These are phyloP conservation scores for Eucalyptus cloeziana DNA, from an alignment of 345 rosid genomes.

Conservation along the genomic window DNA sequence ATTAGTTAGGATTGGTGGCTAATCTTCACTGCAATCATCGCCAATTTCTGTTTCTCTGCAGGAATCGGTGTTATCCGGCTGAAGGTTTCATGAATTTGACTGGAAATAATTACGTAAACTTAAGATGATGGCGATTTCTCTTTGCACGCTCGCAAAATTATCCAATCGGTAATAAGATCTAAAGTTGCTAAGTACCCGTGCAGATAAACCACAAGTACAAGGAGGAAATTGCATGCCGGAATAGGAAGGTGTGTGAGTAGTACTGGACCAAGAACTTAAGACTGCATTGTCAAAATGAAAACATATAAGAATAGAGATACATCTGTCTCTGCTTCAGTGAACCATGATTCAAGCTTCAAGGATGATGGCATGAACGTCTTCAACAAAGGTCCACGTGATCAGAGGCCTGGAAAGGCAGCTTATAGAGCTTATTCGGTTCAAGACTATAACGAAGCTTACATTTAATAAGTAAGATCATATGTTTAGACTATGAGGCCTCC, in stretches of 20 bases:
- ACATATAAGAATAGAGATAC: background rate
- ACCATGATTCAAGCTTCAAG: background rate
- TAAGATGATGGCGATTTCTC: background rate
- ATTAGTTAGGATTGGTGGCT: background rate
- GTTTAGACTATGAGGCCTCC: background rate
- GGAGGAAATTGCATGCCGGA: background rate
- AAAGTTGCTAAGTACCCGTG: background rate
- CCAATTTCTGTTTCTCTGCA: background rate
- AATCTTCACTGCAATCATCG: background rate
- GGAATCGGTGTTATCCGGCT: background rate
- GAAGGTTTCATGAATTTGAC: background rate
- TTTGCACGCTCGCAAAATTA: background rate
- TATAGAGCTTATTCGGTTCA: background rate
- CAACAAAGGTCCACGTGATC: background rate
- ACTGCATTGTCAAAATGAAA: background rate
- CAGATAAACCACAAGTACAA: background rate
- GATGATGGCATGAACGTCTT: background rate
- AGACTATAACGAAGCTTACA: background rate
- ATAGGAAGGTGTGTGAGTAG: background rate
- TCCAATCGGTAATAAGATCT: background rate
- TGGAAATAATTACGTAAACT: background rate
- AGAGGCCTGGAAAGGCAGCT: background rate
- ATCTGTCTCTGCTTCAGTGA: background rate
- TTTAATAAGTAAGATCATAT: background rate
- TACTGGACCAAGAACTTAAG: background rate